Conservation (phyloP, 2,329 filamentous ascomycete genomes). For the Monosporascus sp. region DNA sequence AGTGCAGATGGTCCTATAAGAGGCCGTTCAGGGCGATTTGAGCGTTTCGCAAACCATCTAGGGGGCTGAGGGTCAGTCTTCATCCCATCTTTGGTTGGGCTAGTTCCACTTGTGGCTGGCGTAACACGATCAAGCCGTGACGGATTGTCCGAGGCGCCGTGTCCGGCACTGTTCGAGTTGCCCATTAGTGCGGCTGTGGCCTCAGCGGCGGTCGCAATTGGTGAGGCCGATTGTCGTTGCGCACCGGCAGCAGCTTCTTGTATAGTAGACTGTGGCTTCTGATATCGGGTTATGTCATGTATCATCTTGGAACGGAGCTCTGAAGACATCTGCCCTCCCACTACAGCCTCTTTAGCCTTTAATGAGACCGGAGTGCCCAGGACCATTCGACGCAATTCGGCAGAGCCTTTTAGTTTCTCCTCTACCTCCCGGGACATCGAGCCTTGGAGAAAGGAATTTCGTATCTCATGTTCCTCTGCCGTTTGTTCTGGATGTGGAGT, state of each 20-base stretch:
- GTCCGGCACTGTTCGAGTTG: neutral
- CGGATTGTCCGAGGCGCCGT: neutral
- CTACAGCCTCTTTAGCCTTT: neutral
- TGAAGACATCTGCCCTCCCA: neutral
- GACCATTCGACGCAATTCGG: neutral
- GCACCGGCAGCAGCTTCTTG: neutral
- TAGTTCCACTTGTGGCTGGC: neutral
- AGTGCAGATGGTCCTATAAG: neutral
- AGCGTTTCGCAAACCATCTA: slow-evolving; percentile 1
- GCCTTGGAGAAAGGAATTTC: neutral
- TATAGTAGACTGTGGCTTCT: neutral
- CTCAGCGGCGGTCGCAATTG: neutral
- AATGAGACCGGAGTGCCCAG: neutral
- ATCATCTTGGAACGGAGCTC: neutral
- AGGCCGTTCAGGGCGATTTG: slow-evolving; percentile 1
- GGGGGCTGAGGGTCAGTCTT: neutral
- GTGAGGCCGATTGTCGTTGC: neutral
- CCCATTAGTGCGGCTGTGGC: neutral
- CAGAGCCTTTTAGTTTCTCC: slow-evolving; percentile 1
- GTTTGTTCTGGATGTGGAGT: neutral
- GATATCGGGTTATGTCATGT: neutral
- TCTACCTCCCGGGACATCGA: neutral
- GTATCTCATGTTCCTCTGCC: neutral
- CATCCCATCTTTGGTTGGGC: neutral
- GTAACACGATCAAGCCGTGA: neutral